These are phyloP conservation scores for Secale cereale DNA, from an alignment of 176 grass and related monocot genomes.

Conservation along the genomic window DNA sequence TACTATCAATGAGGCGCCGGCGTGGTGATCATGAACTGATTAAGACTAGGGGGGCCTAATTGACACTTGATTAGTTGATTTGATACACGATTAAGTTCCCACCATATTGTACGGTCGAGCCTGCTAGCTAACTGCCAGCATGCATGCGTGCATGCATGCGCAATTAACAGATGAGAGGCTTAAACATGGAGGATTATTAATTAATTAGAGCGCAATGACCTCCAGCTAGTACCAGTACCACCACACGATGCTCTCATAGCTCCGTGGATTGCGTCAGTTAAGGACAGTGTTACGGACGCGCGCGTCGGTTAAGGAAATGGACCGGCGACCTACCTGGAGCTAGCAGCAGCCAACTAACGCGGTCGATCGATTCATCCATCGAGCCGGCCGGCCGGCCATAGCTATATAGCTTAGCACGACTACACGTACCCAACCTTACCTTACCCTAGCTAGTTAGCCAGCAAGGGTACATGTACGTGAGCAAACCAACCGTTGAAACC, in stretches of 20 bases:
- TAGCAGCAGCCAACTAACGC: conserved; percentile 26
- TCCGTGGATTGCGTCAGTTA: background rate
- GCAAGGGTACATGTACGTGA: no score
- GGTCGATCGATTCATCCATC: conserved; percentile 4
- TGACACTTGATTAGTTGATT: background rate
- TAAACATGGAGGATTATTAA: no score
- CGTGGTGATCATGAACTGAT: background rate
- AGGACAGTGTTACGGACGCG: conserved; percentile 19
- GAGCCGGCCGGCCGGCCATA: background rate
- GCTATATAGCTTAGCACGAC: background rate
- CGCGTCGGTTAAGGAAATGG: conserved; percentile 17
- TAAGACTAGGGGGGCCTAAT: background rate
- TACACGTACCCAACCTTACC: background rate
- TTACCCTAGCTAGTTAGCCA: background rate
- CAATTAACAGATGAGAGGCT: no score
- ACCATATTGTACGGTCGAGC: no score
- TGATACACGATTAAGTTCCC: no score
- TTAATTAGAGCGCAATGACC: background rate
- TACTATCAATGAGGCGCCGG: background rate
- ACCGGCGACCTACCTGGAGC: conserved; percentile 29
- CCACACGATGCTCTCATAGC: background rate
- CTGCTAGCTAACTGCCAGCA: no score
- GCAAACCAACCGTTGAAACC: background rate
- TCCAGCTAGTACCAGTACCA: background rate
- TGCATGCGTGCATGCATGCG: no score